These are phyloP conservation scores for Fonsecaea monophora DNA, from an alignment of 2,329 filamentous ascomycete species.

Conservation along the genomic window DNA sequence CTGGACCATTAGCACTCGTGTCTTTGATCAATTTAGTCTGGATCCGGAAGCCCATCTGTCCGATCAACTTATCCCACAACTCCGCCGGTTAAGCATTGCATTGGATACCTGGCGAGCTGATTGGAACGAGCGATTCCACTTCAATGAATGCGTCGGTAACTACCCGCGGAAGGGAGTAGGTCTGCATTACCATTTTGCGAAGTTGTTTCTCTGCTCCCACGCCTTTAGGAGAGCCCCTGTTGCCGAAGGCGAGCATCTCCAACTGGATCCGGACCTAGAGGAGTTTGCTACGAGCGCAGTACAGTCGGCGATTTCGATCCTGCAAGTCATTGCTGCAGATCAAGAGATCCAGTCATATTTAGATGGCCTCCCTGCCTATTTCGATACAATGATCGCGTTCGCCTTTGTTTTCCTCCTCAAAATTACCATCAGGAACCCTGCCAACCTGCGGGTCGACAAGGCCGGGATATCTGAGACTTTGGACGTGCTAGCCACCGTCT, in stretches of 20 bases:
- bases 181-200: slow-evolving; percentile 61
- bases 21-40: slow-evolving; percentile 62
- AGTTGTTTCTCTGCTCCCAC: slow-evolving; percentile 58
- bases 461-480: slow-evolving; percentile 40
- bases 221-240: slow-evolving; percentile 46
- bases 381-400: slow-evolving; percentile 55
- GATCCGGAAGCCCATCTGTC: slow-evolving; percentile 61
- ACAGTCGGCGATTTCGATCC: slow-evolving; percentile 54
- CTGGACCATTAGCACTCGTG: slow-evolving; percentile 64
- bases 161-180: slow-evolving; percentile 59
- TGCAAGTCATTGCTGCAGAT: slow-evolving; percentile 56
- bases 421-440: slow-evolving; percentile 49
- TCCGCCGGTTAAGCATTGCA: slow-evolving; percentile 52
- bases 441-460: slow-evolving; percentile 41
- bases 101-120: slow-evolving; percentile 60
- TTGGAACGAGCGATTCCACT: slow-evolving; percentile 55
- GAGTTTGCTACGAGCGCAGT: slow-evolving; percentile 56
- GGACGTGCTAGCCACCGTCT: slow-evolving; percentile 36
- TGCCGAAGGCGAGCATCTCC: slow-evolving; percentile 42
- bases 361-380: slow-evolving; percentile 54
- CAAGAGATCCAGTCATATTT: slow-evolving; percentile 56
- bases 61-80: slow-evolving; percentile 55
- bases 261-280: slow-evolving; percentile 49
- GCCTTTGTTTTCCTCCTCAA: slow-evolving; percentile 54
- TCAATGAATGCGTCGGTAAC: slow-evolving; percentile 56